Evolutionary conservation across 768 basidiomycete species (phyloP), one percentile per base, ranked within the genome.

Genomic region (Pleurotus giganteus): DNA sequence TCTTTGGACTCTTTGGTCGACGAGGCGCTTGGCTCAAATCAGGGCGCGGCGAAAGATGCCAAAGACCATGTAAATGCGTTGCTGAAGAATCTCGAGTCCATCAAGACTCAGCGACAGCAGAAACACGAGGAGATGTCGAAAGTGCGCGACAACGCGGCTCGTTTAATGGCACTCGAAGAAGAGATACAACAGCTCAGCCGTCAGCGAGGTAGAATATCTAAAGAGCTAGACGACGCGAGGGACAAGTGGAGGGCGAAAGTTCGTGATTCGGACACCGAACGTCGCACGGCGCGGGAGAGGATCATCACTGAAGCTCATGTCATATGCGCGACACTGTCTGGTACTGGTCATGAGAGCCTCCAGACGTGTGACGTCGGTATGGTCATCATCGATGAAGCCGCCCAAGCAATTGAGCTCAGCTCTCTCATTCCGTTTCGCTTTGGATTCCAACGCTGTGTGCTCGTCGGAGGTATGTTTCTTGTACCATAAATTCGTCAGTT

Each of bases 351-450:
- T 59, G 95, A 97, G 13, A 79, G 81, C 44, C 76, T 99, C 37
- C 84, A 89, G 54, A 76, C 81, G 31, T 82, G 91, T 58, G 89
- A 95, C 49, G 98, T 98, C 65, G 95, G 97, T 61, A 91, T 96
- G 71, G 82, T 99, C 61, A 86, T 99, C 67, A 96, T 99, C 57
- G 97, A 99, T 64, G 97, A 99, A 69, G 97, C 97, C 1, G 96
- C 96, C 1, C 97, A 99, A 69, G 88, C 95, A 13, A 89, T 98
- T 44, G 97, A 99, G 69, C 78, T 98, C 37, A 94, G 91, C 59
- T 92, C 96, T 6, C 71, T 99, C 57, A 98, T 99, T 55, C 97
- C 97, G 34, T 76, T 99, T 58, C 97, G 91, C 68, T 98, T 93
- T 70, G 81, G 80, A 26, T 89, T 86, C 59, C 78, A 77, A 49